Conservation (phyloP, 768 basidiomycete species). For the Hygrophorus russula region DNA sequence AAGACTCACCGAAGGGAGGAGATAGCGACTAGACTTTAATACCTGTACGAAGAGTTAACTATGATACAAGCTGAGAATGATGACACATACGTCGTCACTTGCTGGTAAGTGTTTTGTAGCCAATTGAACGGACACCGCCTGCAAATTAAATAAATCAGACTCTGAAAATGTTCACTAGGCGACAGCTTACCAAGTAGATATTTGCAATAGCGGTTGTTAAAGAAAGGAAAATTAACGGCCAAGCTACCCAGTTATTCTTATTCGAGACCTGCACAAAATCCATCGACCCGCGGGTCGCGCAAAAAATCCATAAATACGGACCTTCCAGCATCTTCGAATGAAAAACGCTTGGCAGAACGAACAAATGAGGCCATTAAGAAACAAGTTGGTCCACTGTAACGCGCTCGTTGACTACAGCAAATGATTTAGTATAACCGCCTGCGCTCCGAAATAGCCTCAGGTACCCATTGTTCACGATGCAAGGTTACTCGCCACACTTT, state of each 20-base stretch:
- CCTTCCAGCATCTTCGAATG: constrained; percentile 43
- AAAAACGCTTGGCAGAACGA: constrained; percentile 37
- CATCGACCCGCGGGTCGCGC: constrained; percentile 19
- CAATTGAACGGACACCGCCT: constrained; percentile 20
- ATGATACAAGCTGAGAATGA: not conserved
- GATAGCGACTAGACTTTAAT: constrained; percentile 15
- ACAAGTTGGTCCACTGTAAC: constrained; percentile 33
- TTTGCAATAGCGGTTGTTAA: constrained; percentile 25
- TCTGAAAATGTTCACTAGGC: not conserved
- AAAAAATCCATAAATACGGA: not conserved
- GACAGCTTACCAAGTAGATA: constrained; percentile 23
- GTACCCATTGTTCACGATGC: constrained; percentile 22
- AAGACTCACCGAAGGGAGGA: constrained; percentile 18
- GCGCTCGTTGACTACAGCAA: constrained; percentile 22
- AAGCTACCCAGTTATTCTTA: constrained; percentile 23
- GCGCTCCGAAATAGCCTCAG: not conserved
- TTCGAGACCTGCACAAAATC: constrained; percentile 26
- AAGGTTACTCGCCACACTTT: constrained; percentile 30
- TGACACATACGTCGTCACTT: constrained; percentile 11
- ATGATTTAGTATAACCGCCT: not conserved
- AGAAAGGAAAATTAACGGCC: constrained; percentile 22
- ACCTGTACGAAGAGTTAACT: constrained; percentile 9
- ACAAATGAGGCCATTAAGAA: constrained; percentile 36
- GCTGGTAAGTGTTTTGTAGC: constrained; percentile 13
- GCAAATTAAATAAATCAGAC: constrained; percentile 2